These are phyloP conservation scores for Capsicum rhomboideum DNA, from an alignment of 257 asterid genomes.

Conservation along the genomic window DNA sequence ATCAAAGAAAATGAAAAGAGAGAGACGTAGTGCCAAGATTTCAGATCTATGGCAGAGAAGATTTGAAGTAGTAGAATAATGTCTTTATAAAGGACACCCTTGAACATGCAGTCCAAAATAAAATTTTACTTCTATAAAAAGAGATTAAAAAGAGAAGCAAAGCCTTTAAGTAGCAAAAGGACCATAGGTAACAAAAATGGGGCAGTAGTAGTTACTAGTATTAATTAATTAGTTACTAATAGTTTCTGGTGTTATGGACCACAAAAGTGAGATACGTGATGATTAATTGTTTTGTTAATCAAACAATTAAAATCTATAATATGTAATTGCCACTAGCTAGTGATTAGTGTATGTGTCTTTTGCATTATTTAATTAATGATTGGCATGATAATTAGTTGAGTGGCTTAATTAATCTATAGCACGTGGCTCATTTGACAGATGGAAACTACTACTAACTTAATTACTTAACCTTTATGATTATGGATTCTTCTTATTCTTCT, in stretches of 20 bases:
- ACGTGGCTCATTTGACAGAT: constrained; percentile 1
- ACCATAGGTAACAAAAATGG: neutral
- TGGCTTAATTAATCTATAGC: neutral
- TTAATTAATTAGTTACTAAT: neutral
- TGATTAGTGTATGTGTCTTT: neutral
- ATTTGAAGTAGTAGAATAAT: neutral
- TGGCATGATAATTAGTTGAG: neutral
- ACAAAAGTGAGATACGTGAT: neutral
- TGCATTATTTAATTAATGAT: constrained; percentile 10
- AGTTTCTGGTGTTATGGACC: neutral
- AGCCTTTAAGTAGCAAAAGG: neutral
- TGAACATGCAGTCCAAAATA: neutral
- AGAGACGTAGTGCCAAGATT: neutral
- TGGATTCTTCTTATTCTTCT: constrained; percentile 1
- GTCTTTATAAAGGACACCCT: neutral
- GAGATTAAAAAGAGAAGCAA: neutral
- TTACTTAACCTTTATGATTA: neutral
- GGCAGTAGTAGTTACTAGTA: neutral
- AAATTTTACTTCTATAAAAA: neutral
- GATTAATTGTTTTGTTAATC: neutral
- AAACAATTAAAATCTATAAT: neutral
- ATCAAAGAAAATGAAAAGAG: neutral
- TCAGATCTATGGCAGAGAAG: neutral
- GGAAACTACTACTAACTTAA: neutral
- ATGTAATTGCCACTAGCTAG: neutral